These are phyloP conservation scores for Exophiala spinifera DNA, from an alignment of 2,329 filamentous ascomycete species.

Conservation along the genomic window DNA sequence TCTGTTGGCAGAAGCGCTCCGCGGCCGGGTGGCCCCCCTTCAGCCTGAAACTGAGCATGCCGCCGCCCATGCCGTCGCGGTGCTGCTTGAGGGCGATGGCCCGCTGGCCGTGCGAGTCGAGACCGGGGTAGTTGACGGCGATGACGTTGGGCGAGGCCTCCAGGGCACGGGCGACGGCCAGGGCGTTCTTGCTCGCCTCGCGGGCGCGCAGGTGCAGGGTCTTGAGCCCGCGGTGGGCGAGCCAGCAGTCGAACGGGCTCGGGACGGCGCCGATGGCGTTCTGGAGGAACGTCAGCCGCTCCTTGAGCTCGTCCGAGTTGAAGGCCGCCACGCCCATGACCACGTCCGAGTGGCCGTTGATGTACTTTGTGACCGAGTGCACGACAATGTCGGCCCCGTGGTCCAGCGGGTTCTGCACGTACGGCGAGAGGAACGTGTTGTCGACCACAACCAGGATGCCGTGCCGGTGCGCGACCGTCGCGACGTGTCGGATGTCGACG, in stretches of 20 bases:
- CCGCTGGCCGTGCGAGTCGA: conserved; percentile 82
- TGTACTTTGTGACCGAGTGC: conserved; percentile 97
- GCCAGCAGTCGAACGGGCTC: conserved; percentile 94
- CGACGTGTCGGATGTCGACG: conserved; percentile 87
- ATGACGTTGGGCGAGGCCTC: conserved; percentile 78
- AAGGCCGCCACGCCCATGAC: conserved; percentile 97
- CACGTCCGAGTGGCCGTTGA: conserved; percentile 94
- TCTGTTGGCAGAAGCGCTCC: conserved; percentile 86
- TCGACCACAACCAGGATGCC: conserved; percentile 97
- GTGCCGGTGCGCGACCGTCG: conserved; percentile 76
- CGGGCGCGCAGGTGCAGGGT: conserved; percentile 89
- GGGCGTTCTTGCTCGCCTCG: conserved; percentile 79
- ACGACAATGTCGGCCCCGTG: conserved; percentile 96
- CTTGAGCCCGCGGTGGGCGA: conserved; percentile 94
- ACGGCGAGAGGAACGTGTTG: conserved; percentile 96
- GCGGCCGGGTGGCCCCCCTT: conserved; percentile 80
- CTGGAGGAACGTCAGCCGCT: conserved; percentile 83
- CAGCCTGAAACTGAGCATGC: conserved; percentile 97
- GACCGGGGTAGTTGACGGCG: conserved; percentile 91
- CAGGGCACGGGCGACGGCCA: conserved; percentile 70
- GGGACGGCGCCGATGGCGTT: conserved; percentile 97
- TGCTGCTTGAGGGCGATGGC: conserved; percentile 86
- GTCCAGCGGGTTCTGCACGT: conserved; percentile 92
- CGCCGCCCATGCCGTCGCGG: conserved; percentile 88
- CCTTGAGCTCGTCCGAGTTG: conserved; percentile 76